Conservation (phyloP, 2,329 filamentous ascomycete species). For the Paraphoma chrysanthemicola region DNA sequence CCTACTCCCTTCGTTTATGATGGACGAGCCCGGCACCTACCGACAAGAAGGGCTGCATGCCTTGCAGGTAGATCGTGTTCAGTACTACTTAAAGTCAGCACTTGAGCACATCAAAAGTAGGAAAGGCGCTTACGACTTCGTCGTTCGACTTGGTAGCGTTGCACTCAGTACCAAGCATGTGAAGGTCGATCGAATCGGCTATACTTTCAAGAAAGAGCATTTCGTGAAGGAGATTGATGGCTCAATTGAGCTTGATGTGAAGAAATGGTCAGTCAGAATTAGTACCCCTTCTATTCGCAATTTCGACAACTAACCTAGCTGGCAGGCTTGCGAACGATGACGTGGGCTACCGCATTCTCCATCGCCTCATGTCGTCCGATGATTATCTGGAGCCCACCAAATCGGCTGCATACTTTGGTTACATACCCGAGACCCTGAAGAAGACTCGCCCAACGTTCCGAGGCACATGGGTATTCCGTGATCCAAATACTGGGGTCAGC, state of each 20-base stretch:
- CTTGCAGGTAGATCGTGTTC: conserved; percentile 20
- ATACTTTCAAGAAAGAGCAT: conserved; percentile 12
- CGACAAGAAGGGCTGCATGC: conserved; percentile 19
- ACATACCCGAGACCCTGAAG: conserved; percentile 18
- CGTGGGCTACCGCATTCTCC: conserved; percentile 28
- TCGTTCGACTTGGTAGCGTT: conserved; percentile 35
- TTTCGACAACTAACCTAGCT: no score
- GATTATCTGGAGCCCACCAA: conserved; percentile 33
- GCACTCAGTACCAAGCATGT: conserved; percentile 24
- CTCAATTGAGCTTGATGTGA: conserved; percentile 15
- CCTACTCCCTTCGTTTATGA: conserved; percentile 21
- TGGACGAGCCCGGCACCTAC: conserved; percentile 29
- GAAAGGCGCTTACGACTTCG: conserved; percentile 35
- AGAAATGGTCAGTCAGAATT: conserved; percentile 29
- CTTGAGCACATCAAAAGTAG: conserved; percentile 32
- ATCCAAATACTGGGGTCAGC: conserved; percentile 24
- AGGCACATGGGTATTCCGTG: conserved; percentile 37
- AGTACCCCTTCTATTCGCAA: no score
- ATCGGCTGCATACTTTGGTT: conserved; percentile 24
- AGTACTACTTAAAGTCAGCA: conserved; percentile 18
- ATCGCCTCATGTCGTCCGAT: conserved; percentile 20
- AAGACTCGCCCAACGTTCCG: conserved; percentile 31
- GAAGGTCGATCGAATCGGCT: conserved; percentile 14
- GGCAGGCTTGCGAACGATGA: conserved; percentile 26
- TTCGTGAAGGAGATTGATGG: conserved; percentile 24